A percentile compares a stretch with the other conserved stretches of the same genome.
Conservation (phyloP, 371 early-diverging fungal genomes). For the Syncephalastrum contaminatum region DNA sequence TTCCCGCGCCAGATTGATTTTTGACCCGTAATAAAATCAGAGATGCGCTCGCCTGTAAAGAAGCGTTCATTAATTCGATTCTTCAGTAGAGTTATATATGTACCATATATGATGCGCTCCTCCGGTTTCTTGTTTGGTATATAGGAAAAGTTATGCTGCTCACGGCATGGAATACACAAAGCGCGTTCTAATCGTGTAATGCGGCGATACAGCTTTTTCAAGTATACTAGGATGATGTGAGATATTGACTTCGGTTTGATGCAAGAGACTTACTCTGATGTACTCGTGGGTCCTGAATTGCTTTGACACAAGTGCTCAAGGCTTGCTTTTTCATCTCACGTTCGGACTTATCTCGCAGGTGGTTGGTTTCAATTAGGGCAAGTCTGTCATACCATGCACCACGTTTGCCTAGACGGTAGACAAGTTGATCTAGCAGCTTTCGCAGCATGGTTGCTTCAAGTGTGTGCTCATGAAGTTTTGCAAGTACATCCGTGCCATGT, state of each 20-base stretch:
- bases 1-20: conserved; percentile 51
- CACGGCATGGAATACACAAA: conserved; percentile 51
- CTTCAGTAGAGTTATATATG: background rate
- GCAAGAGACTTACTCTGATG: conserved; percentile 38
- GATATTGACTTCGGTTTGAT: background rate
- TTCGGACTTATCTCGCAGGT: conserved; percentile 34
- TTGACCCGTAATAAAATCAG: conserved; percentile 23
- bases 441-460: conserved; percentile 57
- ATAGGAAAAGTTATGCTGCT: conserved; percentile 60
- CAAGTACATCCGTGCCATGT: conserved; percentile 55
- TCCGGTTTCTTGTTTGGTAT: conserved; percentile 39
- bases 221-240: conserved; percentile 24
- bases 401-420: conserved; percentile 57
- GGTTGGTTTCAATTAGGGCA: conserved; percentile 57
- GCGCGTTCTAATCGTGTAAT: conserved; percentile 51
- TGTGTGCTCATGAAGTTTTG: conserved; percentile 55
- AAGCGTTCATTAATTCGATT: background rate
- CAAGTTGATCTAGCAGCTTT: conserved; percentile 57
- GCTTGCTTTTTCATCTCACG: conserved; percentile 50
- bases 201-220: conserved; percentile 34
- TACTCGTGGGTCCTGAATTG: conserved; percentile 54
- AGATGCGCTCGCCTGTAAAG: conserved; percentile 32
- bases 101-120: conserved; percentile 43
- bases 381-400: conserved; percentile 76
- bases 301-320: conserved; percentile 50